phyloP scores from a whole-genome alignment of 345 rosid genomes.

The Populus tremula region DNA sequence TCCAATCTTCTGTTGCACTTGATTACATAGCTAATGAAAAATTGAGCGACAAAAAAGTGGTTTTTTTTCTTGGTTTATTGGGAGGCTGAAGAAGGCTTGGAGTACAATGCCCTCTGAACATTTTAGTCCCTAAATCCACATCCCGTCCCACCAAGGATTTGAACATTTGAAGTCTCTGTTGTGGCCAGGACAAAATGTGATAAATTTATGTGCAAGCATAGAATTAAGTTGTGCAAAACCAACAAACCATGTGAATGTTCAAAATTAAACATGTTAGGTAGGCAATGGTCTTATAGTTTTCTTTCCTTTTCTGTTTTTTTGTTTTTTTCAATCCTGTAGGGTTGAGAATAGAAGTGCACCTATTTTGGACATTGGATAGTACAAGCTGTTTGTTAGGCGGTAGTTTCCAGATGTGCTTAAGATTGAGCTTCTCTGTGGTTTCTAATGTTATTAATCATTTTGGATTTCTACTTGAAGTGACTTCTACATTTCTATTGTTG shows the following conservation, averaged over 20 bases:
- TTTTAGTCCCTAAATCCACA: neutral
- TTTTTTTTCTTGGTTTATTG: no score
- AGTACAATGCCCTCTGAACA: neutral
- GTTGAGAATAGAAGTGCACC: neutral
- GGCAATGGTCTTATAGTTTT: neutral
- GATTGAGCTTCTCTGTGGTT: neutral
- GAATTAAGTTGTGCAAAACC: neutral
- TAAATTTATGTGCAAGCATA: neutral
- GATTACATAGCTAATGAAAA: neutral
- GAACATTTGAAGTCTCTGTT: neutral
- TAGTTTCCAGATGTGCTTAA: neutral
- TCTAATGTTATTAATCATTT: neutral
- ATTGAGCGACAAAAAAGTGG: neutral
- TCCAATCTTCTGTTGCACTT: neutral
- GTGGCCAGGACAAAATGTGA: neutral
- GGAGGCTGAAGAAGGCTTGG: no score
- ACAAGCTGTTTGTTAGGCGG: neutral
- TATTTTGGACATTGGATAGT: no score
- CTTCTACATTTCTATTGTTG: conserved; percentile 10
- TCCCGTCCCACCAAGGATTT: neutral
- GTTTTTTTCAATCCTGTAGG: neutral
- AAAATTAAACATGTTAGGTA: neutral
- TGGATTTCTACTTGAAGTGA: neutral
- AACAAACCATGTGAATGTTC: neutral
- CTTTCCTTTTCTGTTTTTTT: neutral